Evolutionary conservation across 2,329 filamentous ascomycete species (phyloP).

Genomic region (Apiospora saccharicola): DNA sequence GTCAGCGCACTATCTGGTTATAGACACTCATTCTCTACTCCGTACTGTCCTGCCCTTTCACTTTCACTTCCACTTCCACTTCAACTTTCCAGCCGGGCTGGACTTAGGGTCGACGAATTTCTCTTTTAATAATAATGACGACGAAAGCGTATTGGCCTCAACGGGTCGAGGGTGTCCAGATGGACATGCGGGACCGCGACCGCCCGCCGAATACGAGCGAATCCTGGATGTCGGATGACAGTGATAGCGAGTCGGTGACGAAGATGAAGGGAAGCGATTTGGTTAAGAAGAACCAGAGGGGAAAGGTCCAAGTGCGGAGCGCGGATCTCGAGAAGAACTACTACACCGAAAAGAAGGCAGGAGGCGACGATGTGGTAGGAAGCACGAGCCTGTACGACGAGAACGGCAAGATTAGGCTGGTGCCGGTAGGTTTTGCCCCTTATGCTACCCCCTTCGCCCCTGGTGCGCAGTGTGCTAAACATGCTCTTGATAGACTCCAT

Average conservation of each 20-base stretch:
- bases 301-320: conserved; percentile 8
- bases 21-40: neutral
- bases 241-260: neutral
- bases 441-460: no score
- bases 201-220: conserved; percentile 3
- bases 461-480: neutral
- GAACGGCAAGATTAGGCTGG: conserved; percentile 17
- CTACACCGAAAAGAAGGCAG: neutral
- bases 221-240: conserved; percentile 6
- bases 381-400: conserved; percentile 19
- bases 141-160: conserved; percentile 15
- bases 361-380: conserved; percentile 18
- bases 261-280: neutral
- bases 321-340: conserved; percentile 12
- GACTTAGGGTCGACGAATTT: neutral
- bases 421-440: neutral
- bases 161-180: conserved; percentile 16
- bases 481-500: neutral
- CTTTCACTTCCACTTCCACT: neutral
- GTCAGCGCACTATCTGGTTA: conserved; percentile 10
- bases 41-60: neutral
- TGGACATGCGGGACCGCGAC: conserved; percentile 15
- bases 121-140: conserved; percentile 21
- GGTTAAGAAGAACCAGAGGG: neutral
- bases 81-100: neutral